Evolutionary conservation across 2,329 filamentous ascomycete species (phyloP), one percentile per base, ranked within the genome.

Genomic region (Nemania bipapillata): DNA sequence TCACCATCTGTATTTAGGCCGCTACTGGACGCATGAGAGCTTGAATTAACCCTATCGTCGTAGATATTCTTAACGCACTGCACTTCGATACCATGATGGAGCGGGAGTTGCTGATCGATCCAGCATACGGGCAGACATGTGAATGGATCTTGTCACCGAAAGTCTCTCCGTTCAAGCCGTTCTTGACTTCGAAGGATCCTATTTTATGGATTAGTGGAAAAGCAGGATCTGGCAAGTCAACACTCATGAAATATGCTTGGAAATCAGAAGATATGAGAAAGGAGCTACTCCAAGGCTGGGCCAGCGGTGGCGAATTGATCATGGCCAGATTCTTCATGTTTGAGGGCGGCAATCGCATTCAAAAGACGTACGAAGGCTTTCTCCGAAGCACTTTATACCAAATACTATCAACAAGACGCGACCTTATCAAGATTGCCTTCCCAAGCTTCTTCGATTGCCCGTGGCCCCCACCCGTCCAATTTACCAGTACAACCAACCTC

Each of bases 181-280:
- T 75, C 28, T 60, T 77, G 15, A 50, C 47, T 26, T 74, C 73
- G 2, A 59, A 73, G 1, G 75, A 76, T 15, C 70, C 75, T 6
- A 57, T 76, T 40, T 40, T 77, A n/a, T 83, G 81, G 79, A 79
- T 84, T 17, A 78, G 77, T 26, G 83, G 83, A 0, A 85, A 83
- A 54, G 79, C 83, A 0, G 83, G 83, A 20, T 81, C 81, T 12
- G 83, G 83, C 6, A 85, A 85, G 63, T 84, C 83, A 0, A 84
- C 82, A 0, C 65, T 85, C n/a, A 83, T 85, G 80, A 84, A 83
- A 63, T 80, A 80, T 58, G 74, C 83, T 2, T 76, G 66, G 55
- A 71, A 78, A 30, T 72, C 79, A 26, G n/a, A 69, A 1, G 66
- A 67, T 1, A 78, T 79, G 2, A 65, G 52, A 7, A 35, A 75